A percentile compares a stretch with the other conserved stretches of the same genome.
phyloP scores from a whole-genome alignment of 768 basidiomycete genomes.

The Boletellus ananas region DNA sequence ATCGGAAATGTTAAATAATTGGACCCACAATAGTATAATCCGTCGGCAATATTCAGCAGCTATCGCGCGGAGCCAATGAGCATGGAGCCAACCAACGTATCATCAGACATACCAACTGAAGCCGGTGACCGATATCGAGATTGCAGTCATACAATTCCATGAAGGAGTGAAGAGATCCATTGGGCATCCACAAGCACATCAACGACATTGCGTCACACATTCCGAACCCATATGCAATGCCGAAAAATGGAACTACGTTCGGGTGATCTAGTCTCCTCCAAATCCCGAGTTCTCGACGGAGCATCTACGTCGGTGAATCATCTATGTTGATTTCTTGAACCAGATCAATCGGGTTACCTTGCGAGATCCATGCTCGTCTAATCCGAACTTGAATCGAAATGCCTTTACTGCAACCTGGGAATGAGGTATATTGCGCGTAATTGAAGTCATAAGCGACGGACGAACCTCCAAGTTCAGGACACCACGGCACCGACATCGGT shows the following conservation, averaged over 20 bases:
- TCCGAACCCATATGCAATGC: neutral
- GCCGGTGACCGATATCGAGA: neutral
- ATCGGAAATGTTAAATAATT: neutral
- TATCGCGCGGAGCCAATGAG: neutral
- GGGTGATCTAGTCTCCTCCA: constrained; percentile 1
- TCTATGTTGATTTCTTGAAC: no score
- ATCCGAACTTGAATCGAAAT: no score
- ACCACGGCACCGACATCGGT: no score
- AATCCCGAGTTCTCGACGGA: constrained; percentile 7
- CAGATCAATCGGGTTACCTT: neutral
- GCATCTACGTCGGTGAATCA: neutral
- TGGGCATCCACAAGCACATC: no score
- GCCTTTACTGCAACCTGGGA: no score
- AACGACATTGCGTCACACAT: neutral
- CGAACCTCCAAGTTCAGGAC: no score
- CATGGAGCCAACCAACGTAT: no score
- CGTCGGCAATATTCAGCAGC: neutral
- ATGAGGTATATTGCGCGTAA: no score
- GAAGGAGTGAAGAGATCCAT: no score
- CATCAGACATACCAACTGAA: constrained; percentile 12
- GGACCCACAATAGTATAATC: neutral
- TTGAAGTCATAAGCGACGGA: no score
- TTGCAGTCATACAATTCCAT: no score
- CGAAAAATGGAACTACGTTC: constrained; percentile 1
- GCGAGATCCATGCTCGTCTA: no score